These are phyloP conservation scores for Pseudocercospora vitis DNA, from an alignment of 2,329 filamentous ascomycete genomes.

Conservation along the genomic window DNA sequence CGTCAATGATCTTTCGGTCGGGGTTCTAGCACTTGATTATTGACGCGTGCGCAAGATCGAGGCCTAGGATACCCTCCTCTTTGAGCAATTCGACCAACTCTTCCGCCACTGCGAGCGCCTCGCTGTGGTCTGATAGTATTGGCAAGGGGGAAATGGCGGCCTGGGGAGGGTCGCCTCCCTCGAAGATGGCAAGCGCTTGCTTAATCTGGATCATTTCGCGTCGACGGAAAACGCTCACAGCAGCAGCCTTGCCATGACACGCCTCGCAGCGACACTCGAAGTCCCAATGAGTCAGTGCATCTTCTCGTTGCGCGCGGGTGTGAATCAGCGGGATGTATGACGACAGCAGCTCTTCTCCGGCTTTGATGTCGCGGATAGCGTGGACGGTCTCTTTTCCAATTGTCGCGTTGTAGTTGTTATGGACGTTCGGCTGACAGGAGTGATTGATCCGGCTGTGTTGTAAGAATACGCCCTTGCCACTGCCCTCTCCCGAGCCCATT, in stretches of 20 bases:
- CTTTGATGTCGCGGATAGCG: conserved; percentile 31
- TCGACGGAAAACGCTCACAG: conserved; percentile 1
- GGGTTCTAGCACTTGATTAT: too few relatives aligned
- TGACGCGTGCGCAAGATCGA: conserved; percentile 25
- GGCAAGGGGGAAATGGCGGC: conserved; percentile 7
- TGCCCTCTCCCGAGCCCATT: conserved; percentile 2
- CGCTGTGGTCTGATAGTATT: background rate
- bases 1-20: background rate
- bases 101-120: conserved; percentile 13
- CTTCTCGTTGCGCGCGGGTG: background rate
- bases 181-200: conserved; percentile 21
- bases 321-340: conserved; percentile 22
- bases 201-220: conserved; percentile 2
- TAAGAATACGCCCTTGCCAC: conserved; percentile 21
- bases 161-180: conserved; percentile 25
- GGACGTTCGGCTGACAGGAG: conserved; percentile 31
- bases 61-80: conserved; percentile 28
- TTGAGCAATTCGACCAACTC: conserved; percentile 22
- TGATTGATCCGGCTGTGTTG: conserved; percentile 30
- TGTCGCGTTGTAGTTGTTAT: conserved; percentile 23
- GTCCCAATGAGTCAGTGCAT: background rate
- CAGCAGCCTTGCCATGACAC: background rate
- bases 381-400: conserved; percentile 28
- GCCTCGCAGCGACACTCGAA: conserved; percentile 12
- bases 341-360: conserved; percentile 32